Base-by-base conservation (phyloP, 179 eudicot genomes). In the Silene vulgaris region DNA sequence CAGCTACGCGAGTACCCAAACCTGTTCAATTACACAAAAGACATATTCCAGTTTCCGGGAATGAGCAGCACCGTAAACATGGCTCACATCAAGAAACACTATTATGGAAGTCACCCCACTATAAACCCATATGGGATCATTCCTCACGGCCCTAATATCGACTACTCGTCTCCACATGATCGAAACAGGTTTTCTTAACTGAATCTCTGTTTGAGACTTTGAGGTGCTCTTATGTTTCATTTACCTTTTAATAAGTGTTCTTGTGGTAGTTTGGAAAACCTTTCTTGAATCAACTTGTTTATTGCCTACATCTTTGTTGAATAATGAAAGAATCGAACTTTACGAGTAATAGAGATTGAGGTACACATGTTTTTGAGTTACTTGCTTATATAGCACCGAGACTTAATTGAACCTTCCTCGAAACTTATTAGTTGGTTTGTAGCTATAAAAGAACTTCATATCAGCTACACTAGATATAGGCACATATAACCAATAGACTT, bases 51-150 rank as follows among this genome's bases (percentile, higher is more conserved):
- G 70, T 76, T 92, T 75, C 90, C 90, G 0, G 97, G 97, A 23
- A 84, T 92, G 82, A 89, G 91, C 79, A 83, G 84, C 85, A 84
- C 92, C 0, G 97, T 94, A 52, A 85, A 89, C 79, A 89, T 92
- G 94, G 87, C 85, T 37, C 96, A 94, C 80, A 94, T 92, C 79
- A 94, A 90, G 88, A 86, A 82, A 80, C 96, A 90, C 78, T 94
- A 94, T 77, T 94, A 90, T 76, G 90, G 91, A 74, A 90, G 94
- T 76, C 97, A 90, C 77, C 91, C 97, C 8, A 71, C 83, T 5
- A 82, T 92, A 59, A 92, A 94, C 67, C 90, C 92, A n/a, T 85
- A 67, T 48, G 96, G 97, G 56, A 89, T 92, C 65, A 70, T 94
- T 75, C 97, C 97, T 60, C 73, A 71, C 35, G 96, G 96, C 26